These are phyloP conservation scores for Cokeromyces recurvatus DNA, from an alignment of 371 early-diverging fungal species.

Conservation along the genomic window DNA sequence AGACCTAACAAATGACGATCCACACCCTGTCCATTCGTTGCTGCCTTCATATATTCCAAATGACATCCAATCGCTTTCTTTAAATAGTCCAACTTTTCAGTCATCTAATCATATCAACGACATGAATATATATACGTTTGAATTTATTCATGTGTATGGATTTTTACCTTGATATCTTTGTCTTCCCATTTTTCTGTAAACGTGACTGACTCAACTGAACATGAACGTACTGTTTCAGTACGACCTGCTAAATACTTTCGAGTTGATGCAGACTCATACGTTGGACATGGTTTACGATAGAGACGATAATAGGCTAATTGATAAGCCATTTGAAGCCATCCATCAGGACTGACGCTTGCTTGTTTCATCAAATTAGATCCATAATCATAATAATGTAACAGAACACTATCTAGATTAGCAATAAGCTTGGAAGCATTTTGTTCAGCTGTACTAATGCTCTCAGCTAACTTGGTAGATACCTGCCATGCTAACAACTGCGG, in stretches of 20 bases:
- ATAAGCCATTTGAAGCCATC: slow-evolving; percentile 84
- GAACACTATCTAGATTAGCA: slow-evolving; percentile 62
- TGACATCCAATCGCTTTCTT: slow-evolving; percentile 67
- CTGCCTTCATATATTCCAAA: slow-evolving; percentile 56
- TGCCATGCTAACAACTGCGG: slow-evolving; percentile 65
- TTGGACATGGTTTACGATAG: slow-evolving; percentile 62
- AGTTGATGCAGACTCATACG: slow-evolving; percentile 86
- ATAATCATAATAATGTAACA: slow-evolving; percentile 67
- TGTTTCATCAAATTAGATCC: slow-evolving; percentile 84
- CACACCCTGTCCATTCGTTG: slow-evolving; percentile 72
- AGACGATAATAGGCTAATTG: slow-evolving; percentile 81
- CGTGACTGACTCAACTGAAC: slow-evolving; percentile 57
- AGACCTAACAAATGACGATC: slow-evolving; percentile 89
- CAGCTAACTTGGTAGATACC: slow-evolving; percentile 39
- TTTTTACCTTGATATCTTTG: slow-evolving; percentile 31
- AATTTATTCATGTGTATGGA: no score
- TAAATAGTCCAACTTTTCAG: slow-evolving; percentile 55
- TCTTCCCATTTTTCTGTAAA: slow-evolving; percentile 72
- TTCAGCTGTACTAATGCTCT: slow-evolving; percentile 56
- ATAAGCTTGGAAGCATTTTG: slow-evolving; percentile 60
- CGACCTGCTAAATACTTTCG: slow-evolving; percentile 79
- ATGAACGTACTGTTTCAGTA: slow-evolving; percentile 81
- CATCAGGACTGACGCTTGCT: slow-evolving; percentile 72
- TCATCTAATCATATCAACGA: no score
- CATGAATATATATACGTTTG: no score